Percentiles rank a stretch among this genome's conserved stretches.
phyloP scores from a whole-genome alignment of 2,329 filamentous ascomycete species.

The Paraconiothyrium sp. region DNA sequence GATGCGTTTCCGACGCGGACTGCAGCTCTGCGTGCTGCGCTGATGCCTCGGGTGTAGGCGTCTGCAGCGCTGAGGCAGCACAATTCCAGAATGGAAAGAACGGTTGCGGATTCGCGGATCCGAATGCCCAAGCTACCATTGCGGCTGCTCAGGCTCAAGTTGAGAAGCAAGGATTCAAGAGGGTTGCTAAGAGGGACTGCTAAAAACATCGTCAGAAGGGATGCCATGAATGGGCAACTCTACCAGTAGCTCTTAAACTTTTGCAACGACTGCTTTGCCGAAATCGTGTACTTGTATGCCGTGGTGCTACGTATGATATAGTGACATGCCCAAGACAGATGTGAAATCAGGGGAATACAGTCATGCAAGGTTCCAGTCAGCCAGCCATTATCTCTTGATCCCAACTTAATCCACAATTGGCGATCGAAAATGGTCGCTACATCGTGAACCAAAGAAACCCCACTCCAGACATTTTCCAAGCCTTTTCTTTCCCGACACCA shows the following conservation, averaged over 20 bases:
- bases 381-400: no score
- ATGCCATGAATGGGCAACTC: background rate
- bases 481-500: no score
- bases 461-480: no score
- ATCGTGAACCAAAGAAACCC: background rate
- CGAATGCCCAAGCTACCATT: conserved; percentile 38
- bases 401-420: no score
- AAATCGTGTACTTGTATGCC: background rate
- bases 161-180: conserved; percentile 41
- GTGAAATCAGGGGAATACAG: no score
- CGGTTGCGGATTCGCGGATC: conserved; percentile 41
- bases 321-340: no score
- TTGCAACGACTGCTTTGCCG: background rate
- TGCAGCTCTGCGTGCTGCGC: conserved; percentile 41
- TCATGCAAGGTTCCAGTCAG: no score
- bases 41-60: conserved; percentile 33
- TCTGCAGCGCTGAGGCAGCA: conserved; percentile 42
- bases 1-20: conserved; percentile 40
- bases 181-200: conserved; percentile 25
- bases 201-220: background rate
- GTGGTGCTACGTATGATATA: no score
- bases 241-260: background rate
- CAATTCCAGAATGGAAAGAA: conserved; percentile 43
- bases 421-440: no score
- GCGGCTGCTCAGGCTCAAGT: conserved; percentile 43